A percentile compares a stretch with the other conserved stretches of the same genome.
Conservation (phyloP, 345 rosid species). For the Citrus medica region DNA sequence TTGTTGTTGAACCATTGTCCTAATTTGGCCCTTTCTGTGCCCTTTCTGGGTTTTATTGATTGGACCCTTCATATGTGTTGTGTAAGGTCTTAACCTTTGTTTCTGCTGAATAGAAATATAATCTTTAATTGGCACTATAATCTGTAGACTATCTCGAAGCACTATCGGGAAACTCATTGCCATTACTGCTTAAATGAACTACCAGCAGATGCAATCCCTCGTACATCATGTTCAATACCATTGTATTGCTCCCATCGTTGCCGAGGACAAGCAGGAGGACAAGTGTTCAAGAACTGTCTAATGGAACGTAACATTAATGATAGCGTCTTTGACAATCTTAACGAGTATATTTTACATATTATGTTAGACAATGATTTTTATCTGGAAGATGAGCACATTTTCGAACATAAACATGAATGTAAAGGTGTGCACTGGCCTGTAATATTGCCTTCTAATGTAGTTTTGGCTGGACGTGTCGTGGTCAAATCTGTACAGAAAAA, state of each 20-base stretch:
- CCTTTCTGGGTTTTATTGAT: neutral
- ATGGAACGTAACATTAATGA: conserved; percentile 17
- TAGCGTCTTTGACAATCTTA: conserved; percentile 28
- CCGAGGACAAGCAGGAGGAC: conserved; percentile 55
- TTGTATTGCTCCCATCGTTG: conserved; percentile 76
- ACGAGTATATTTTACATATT: conserved; percentile 38
- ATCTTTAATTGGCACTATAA: conserved; percentile 3
- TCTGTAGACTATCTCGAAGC: conserved; percentile 59
- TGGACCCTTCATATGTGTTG: neutral
- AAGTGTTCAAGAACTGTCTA: conserved; percentile 15
- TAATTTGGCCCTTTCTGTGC: neutral
- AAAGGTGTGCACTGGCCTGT: conserved; percentile 74
- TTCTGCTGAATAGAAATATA: neutral
- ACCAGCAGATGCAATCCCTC: conserved; percentile 68
- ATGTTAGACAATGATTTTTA: conserved; percentile 16
- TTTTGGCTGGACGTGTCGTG: conserved; percentile 71
- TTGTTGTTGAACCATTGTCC: neutral
- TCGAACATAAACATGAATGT: conserved; percentile 87
- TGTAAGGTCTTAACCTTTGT: neutral
- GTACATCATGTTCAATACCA: conserved; percentile 67
- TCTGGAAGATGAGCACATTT: conserved; percentile 32
- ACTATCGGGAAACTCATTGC: conserved; percentile 67
- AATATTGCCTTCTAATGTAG: conserved; percentile 65
- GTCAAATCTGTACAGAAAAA: conserved; percentile 46
- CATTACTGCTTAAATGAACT: conserved; percentile 84